Evolutionary conservation across 108 stramenopile genomes (phyloP).

Genomic region (Chaetoceros tenuissimus): DNA sequence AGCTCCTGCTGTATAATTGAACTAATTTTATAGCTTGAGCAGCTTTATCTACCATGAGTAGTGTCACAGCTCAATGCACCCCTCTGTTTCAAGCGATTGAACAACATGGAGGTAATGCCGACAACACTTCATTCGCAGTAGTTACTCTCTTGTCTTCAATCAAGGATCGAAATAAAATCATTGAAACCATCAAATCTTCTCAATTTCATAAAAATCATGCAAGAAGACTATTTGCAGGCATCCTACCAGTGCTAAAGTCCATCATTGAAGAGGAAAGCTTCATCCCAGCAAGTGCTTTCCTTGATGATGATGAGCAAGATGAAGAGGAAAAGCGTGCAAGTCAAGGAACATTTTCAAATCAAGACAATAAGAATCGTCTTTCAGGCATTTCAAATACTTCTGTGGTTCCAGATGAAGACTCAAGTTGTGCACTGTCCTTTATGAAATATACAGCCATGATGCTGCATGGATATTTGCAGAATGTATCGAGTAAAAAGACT

Average conservation of each 20-base stretch:
- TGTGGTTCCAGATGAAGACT: neutral
- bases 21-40: too few species aligned
- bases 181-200: neutral
- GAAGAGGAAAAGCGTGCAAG: slow-evolving; percentile 8
- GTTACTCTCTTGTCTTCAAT: neutral
- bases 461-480: neutral
- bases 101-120: neutral
- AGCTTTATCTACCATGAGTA: neutral
- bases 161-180: neutral
- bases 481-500: neutral
- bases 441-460: neutral
- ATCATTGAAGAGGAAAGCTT: slow-evolving; percentile 22
- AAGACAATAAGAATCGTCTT: neutral
- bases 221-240: slow-evolving; percentile 32
- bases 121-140: neutral
- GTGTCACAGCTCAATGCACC: neutral
- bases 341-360: neutral
- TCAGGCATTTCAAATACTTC: neutral
- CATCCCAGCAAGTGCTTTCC: slow-evolving; percentile 20
- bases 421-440: neutral
- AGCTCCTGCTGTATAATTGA: too few species aligned
- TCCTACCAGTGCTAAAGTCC: slow-evolving; percentile 14
- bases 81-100: neutral
- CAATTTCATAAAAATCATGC: slow-evolving; percentile 16
- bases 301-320: slow-evolving; percentile 6